phyloP scores from a whole-genome alignment of 768 basidiomycete species.

The Suillus tomentosus region DNA sequence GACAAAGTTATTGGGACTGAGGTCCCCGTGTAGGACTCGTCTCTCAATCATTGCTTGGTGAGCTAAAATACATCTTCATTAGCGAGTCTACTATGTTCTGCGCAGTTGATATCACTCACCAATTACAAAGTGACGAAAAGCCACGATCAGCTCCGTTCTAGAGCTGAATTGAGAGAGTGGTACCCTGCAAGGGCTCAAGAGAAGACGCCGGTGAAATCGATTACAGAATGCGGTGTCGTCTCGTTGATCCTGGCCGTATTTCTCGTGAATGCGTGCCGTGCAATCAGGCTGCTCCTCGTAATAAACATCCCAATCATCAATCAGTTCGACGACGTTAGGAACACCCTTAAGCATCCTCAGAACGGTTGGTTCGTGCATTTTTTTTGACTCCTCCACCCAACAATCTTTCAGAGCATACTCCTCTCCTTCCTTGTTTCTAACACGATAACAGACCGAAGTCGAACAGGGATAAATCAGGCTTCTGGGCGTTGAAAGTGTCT shows the following conservation, averaged over 20 bases:
- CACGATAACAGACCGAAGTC: background rate
- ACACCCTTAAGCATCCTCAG: background rate
- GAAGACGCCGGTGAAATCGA: background rate
- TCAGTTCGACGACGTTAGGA: background rate
- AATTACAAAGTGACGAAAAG: constrained; percentile 11
- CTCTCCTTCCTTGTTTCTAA: background rate
- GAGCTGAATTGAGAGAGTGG: background rate
- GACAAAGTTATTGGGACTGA: background rate
- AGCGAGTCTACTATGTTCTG: background rate
- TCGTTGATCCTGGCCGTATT: background rate
- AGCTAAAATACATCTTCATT: background rate
- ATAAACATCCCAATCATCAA: background rate
- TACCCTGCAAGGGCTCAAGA: background rate
- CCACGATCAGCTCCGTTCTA: constrained; percentile 9
- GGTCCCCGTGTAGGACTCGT: background rate
- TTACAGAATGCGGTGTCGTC: background rate
- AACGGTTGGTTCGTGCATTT: background rate
- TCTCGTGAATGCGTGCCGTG: background rate
- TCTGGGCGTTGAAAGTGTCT: background rate
- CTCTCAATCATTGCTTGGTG: background rate
- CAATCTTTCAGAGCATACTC: constrained; percentile 1
- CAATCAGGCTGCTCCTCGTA: background rate
- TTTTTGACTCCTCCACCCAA: background rate
- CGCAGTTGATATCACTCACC: constrained; percentile 1
- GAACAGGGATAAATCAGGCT: background rate